A percentile compares a stretch with the other conserved stretches of the same genome.
Evolutionary conservation across 2,329 filamentous ascomycete genomes (phyloP).

Genomic region (Mollisiaceae sp.): DNA sequence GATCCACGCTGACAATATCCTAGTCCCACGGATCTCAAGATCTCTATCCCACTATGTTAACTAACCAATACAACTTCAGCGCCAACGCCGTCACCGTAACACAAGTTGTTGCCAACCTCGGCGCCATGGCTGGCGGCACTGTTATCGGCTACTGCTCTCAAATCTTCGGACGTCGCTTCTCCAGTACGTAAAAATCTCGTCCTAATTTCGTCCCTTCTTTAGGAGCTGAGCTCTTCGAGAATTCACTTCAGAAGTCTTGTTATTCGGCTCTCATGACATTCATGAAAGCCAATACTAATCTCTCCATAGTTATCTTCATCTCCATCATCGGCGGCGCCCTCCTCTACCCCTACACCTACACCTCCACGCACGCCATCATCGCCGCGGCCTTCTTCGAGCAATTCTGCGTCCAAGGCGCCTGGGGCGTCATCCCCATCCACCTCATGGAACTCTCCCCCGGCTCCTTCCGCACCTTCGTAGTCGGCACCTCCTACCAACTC

Average conservation of each 20-base stretch:
- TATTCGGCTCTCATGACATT: too few species aligned
- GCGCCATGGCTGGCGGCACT: slow-evolving; percentile 72
- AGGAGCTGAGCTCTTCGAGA: too few species aligned
- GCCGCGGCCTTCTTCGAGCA: slow-evolving; percentile 86
- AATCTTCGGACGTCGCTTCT: slow-evolving; percentile 71
- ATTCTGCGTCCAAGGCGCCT: slow-evolving; percentile 78
- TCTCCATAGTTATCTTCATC: slow-evolving; percentile 69
- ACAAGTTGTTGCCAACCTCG: slow-evolving; percentile 74
- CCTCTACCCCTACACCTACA: slow-evolving; percentile 83
- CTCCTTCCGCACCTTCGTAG: slow-evolving; percentile 73
- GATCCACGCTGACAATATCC: neutral
- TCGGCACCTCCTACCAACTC: slow-evolving; percentile 74
- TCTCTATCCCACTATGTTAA: slow-evolving; percentile 64
- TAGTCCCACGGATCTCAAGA: slow-evolving; percentile 50
- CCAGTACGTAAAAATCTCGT: too few species aligned
- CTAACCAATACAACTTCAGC: slow-evolving; percentile 56
- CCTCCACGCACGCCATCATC: slow-evolving; percentile 65
- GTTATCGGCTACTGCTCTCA: slow-evolving; percentile 70
- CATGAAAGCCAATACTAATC: too few species aligned
- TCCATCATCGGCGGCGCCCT: slow-evolving; percentile 73
- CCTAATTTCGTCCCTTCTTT: too few species aligned
- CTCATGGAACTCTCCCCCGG: slow-evolving; percentile 75
- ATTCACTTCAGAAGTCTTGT: too few species aligned
- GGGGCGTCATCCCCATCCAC: slow-evolving; percentile 76
- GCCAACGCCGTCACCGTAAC: slow-evolving; percentile 63